A percentile compares a stretch with the other conserved stretches of the same genome.
These are phyloP conservation scores for Ochetophila trinervis DNA, from an alignment of 306 rosid genomes.

Conservation along the genomic window DNA sequence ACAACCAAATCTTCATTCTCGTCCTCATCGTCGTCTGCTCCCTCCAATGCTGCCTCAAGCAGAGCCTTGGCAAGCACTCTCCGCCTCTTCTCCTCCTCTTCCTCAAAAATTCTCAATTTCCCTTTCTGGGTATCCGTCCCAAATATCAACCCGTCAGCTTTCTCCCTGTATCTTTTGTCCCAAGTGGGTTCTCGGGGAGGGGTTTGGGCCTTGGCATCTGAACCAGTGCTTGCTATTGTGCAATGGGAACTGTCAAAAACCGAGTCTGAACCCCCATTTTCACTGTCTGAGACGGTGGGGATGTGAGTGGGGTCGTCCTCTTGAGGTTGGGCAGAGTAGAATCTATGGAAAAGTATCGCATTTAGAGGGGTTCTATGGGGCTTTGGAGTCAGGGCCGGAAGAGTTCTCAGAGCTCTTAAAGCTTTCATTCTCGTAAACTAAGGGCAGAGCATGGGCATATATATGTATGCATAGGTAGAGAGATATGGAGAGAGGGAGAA, in stretches of 20 bases:
- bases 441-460: neutral
- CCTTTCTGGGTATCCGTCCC: slow-evolving; percentile 37
- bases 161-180: slow-evolving; percentile 55
- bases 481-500: neutral
- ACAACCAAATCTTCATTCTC: slow-evolving; percentile 31
- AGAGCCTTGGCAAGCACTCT: slow-evolving; percentile 69
- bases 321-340: slow-evolving; percentile 65
- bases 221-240: slow-evolving; percentile 32
- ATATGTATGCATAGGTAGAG: slow-evolving; percentile 2
- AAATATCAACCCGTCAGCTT: slow-evolving; percentile 45
- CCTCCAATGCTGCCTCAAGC: slow-evolving; percentile 61
- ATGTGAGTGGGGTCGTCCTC: slow-evolving; percentile 31
- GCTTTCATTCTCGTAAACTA: slow-evolving; percentile 63
- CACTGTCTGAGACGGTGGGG: slow-evolving; percentile 31
- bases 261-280: slow-evolving; percentile 38
- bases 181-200: slow-evolving; percentile 37
- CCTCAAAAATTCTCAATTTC: slow-evolving; percentile 38
- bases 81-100: slow-evolving; percentile 55
- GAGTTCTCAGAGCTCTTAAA: slow-evolving; percentile 48
- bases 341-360: slow-evolving; percentile 20
- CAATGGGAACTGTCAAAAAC: slow-evolving; percentile 70
- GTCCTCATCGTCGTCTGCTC: slow-evolving; percentile 32
- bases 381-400: slow-evolving; percentile 31
- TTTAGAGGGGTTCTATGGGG: slow-evolving; percentile 11
- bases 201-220: slow-evolving; percentile 17